phyloP scores from a whole-genome alignment of 345 rosid genomes.

The Pugionium dolabratum region DNA sequence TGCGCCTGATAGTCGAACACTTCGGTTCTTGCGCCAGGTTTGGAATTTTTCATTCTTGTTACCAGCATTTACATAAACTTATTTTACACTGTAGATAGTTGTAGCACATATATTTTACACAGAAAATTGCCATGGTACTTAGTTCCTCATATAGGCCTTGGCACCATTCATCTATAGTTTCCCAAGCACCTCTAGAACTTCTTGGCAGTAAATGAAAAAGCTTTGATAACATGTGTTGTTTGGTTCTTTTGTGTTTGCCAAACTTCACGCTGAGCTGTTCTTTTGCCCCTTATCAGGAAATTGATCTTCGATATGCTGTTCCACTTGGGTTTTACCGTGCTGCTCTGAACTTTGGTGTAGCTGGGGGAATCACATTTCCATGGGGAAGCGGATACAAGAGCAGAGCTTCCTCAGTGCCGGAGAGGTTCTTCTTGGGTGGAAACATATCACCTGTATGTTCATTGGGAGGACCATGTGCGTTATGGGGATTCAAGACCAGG shows the following conservation, averaged over 20 bases:
- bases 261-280: constrained; percentile 7
- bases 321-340: constrained; percentile 79
- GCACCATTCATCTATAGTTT: neutral
- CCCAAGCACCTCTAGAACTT: constrained; percentile 1
- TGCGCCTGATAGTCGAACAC: constrained; percentile 76
- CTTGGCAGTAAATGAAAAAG: constrained; percentile 6
- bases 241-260: constrained; percentile 16
- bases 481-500: constrained; percentile 87
- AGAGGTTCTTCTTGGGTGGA: constrained; percentile 93
- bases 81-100: constrained; percentile 3
- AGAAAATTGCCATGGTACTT: constrained; percentile 6
- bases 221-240: constrained; percentile 8
- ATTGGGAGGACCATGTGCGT: constrained; percentile 81
- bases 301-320: constrained; percentile 79
- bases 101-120: neutral
- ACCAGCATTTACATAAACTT: neutral
- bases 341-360: constrained; percentile 78
- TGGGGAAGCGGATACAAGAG: constrained; percentile 68
- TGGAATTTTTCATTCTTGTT: constrained; percentile 17
- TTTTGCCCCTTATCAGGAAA: constrained; percentile 49
- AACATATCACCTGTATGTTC: constrained; percentile 78
- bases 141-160: constrained; percentile 19
- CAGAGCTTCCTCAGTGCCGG: constrained; percentile 66
- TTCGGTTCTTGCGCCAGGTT: constrained; percentile 88
- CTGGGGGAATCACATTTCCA: constrained; percentile 76